Evolutionary conservation across 495 filamentous ascomycete genomes (phyloP).

Genomic region (Lophiostoma macrostomum): DNA sequence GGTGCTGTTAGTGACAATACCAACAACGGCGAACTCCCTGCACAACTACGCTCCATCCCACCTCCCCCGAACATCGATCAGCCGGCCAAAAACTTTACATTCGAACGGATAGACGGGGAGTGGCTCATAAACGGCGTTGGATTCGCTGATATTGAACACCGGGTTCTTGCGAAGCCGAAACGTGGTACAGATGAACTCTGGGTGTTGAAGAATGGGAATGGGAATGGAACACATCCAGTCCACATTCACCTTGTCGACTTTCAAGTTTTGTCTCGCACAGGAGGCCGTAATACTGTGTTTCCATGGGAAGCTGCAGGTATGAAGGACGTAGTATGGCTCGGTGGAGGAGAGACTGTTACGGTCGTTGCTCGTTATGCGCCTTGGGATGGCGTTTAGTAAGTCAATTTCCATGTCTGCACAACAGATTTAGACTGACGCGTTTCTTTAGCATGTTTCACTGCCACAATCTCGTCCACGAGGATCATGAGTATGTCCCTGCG

Average conservation of each 20-base stretch:
- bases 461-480: constrained; percentile 60
- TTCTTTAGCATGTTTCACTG: constrained; percentile 27
- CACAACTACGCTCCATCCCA: constrained; percentile 35
- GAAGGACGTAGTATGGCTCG: constrained; percentile 55
- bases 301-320: constrained; percentile 50
- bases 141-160: constrained; percentile 47
- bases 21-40: constrained; percentile 42
- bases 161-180: constrained; percentile 50
- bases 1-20: constrained; percentile 38
- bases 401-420: neutral
- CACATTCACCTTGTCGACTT: constrained; percentile 62
- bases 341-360: constrained; percentile 47
- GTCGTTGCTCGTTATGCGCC: constrained; percentile 52
- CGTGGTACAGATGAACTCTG: constrained; percentile 51
- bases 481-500: constrained; percentile 44
- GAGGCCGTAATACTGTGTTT: constrained; percentile 41
- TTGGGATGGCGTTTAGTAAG: constrained; percentile 52
- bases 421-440: neutral
- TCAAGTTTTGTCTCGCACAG: constrained; percentile 47
- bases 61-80: constrained; percentile 32
- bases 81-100: constrained; percentile 46
- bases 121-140: constrained; percentile 53
- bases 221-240: constrained; percentile 33
- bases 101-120: constrained; percentile 44
- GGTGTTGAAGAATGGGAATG: constrained; percentile 41